Base-by-base conservation (phyloP, 139 green algal species). In the Micractinium conductrix region DNA sequence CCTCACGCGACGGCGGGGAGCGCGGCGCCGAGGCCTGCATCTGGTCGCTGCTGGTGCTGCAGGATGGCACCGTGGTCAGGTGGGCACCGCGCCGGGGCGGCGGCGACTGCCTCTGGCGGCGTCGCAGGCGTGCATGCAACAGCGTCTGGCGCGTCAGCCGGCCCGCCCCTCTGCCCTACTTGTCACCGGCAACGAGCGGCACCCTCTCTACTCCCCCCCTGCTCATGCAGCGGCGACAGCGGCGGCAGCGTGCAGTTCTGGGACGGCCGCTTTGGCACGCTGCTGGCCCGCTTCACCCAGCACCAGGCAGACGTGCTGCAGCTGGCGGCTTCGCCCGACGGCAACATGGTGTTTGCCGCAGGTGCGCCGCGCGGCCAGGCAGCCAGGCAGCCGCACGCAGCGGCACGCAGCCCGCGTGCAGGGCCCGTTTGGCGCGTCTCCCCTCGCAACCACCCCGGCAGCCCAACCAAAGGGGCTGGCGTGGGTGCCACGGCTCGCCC, bases 241-340 rank as follows among this genome's bases (percentile, higher is more conserved):
- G 84, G 86, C 21, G 96, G 96, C 62, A 85, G 85, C 9, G 92
- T 96, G 68, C 89, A 93, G 81, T 94, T 98, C 65, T 98, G 93
- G 93, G 96, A 99, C 44, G 88, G 83, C 4, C 40, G 70, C 16
- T 93, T 94, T 78, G 96, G 96, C 80, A 98, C 96, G 28, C 83
- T 93, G 75, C 79, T 98, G 28, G 79, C 58, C 0, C 85, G 88
- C 63, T 95, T 96, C 63, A 74, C 71, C 42, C 86, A 91, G 63
- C 95, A 98, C 88, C 76, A 73, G 4, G 96, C 92, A 0, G 96
- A 98, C 74, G 92, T 98, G 48, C 74, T 98, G 71, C 86, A 92
- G 2, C 76, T 99, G 24, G 95, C 87, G 16, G 91, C 91, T 8
- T 88, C 91, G 7, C 89, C 94, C 19, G 90, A 93, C 58, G 94